Evolutionary conservation across 805 yeast genomes (phyloP).

Genomic region (Lipomyces orientalis): DNA sequence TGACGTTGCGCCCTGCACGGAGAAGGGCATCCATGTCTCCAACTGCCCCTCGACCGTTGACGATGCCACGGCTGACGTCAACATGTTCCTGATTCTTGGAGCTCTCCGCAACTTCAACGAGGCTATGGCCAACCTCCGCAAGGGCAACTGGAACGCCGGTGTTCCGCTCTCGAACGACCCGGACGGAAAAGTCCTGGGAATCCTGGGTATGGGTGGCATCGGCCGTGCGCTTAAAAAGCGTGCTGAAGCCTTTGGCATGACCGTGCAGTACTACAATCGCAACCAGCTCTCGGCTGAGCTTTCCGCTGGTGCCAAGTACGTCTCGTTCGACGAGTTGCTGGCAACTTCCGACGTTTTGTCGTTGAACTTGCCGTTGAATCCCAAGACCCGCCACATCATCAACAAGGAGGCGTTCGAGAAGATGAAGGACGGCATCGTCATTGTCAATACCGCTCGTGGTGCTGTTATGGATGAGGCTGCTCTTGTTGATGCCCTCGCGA

Average conservation of each 20-base stretch:
- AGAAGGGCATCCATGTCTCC: conserved; percentile 63
- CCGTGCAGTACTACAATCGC: conserved; percentile 76
- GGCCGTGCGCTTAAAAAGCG: conserved; percentile 80
- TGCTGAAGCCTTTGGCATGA: conserved; percentile 78
- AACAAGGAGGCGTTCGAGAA: conserved; percentile 62
- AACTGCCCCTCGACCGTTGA: conserved; percentile 72
- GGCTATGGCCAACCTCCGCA: conserved; percentile 59
- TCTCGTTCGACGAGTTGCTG: conserved; percentile 70
- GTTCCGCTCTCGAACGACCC: conserved; percentile 76
- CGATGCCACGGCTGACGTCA: conserved; percentile 74
- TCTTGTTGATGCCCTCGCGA: conserved; percentile 55
- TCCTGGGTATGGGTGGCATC: conserved; percentile 88
- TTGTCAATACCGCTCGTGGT: conserved; percentile 89
- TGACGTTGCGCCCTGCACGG: conserved; percentile 59
- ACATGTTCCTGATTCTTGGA: conserved; percentile 64
- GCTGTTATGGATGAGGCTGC: conserved; percentile 70
- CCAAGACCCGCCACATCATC: conserved; percentile 71
- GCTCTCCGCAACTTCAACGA: conserved; percentile 70
- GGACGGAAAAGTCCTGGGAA: conserved; percentile 74
- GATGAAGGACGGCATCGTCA: conserved; percentile 79
- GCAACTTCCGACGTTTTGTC: conserved; percentile 70
- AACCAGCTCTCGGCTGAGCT: conserved; percentile 60
- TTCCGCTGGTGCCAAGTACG: conserved; percentile 74
- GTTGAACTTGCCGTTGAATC: conserved; percentile 77
- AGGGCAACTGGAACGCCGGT: conserved; percentile 68